phyloP scores from a whole-genome alignment of 352 stramenopile species.

The Globisporangium yorkense region DNA sequence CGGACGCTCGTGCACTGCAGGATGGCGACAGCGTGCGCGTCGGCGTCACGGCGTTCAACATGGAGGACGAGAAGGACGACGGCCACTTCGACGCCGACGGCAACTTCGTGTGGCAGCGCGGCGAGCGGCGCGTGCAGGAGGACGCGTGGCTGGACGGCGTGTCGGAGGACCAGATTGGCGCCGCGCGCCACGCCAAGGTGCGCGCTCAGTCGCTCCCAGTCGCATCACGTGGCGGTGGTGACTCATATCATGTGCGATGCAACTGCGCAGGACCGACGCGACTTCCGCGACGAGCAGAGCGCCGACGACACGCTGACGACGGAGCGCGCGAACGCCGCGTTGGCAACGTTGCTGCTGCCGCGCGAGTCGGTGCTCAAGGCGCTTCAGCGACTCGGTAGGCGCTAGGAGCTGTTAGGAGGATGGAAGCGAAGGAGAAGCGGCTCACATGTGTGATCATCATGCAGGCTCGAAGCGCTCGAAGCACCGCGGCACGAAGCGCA shows the following conservation, averaged over 20 bases:
- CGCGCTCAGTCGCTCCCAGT: neutral
- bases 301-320: constrained; percentile 50
- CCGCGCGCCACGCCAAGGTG: constrained; percentile 51
- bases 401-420: neutral
- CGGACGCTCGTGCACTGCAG: neutral
- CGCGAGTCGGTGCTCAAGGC: constrained; percentile 77
- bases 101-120: constrained; percentile 80
- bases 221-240: neutral
- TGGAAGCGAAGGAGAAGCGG: no score
- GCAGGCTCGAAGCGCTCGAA: constrained; percentile 51
- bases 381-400: constrained; percentile 53
- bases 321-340: constrained; percentile 43
- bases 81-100: constrained; percentile 75
- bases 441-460: neutral
- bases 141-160: constrained; percentile 77
- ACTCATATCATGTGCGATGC: no score
- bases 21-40: constrained; percentile 21
- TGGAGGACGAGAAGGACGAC: constrained; percentile 84
- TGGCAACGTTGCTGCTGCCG: constrained; percentile 49
- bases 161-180: constrained; percentile 68
- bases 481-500: constrained; percentile 45
- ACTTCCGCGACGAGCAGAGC: constrained; percentile 50
- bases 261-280: constrained; percentile 26
- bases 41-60: constrained; percentile 74
- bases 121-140: constrained; percentile 70